A percentile compares a stretch with the other conserved stretches of the same genome.
These are phyloP conservation scores for Aegilops speltoides DNA, from an alignment of 176 grass and related monocot species.

Conservation along the genomic window DNA sequence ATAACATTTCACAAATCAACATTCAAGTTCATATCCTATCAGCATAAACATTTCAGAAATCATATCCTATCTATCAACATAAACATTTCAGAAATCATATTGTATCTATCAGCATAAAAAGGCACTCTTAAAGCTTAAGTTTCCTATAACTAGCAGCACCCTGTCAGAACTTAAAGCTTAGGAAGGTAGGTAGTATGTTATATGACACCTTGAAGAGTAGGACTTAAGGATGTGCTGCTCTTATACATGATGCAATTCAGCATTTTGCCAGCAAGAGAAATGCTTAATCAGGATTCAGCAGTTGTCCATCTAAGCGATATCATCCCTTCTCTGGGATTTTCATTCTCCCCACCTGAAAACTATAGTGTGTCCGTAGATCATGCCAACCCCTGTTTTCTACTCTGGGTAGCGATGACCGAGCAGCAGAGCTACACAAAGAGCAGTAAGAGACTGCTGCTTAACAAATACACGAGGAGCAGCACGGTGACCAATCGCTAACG, in stretches of 20 bases:
- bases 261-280: not conserved
- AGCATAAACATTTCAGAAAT: no score
- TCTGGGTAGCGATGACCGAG: not conserved
- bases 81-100: no score
- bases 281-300: not conserved
- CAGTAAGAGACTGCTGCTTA: not conserved
- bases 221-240: not conserved
- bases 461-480: not conserved
- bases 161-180: not conserved
- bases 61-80: no score
- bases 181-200: not conserved
- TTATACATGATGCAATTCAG: not conserved
- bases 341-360: no score
- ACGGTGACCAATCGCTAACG: not conserved
- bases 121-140: not conserved
- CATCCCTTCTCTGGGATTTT: not conserved
- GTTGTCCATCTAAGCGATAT: not conserved
- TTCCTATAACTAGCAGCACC: not conserved
- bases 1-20: no score
- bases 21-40: no score
- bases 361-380: not conserved
- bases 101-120: not conserved
- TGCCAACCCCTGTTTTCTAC: not conserved
- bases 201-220: not conserved
- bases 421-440: not conserved